These are phyloP conservation scores for Fusarium continuum DNA, from an alignment of 2,329 filamentous ascomycete genomes.

Conservation along the genomic window DNA sequence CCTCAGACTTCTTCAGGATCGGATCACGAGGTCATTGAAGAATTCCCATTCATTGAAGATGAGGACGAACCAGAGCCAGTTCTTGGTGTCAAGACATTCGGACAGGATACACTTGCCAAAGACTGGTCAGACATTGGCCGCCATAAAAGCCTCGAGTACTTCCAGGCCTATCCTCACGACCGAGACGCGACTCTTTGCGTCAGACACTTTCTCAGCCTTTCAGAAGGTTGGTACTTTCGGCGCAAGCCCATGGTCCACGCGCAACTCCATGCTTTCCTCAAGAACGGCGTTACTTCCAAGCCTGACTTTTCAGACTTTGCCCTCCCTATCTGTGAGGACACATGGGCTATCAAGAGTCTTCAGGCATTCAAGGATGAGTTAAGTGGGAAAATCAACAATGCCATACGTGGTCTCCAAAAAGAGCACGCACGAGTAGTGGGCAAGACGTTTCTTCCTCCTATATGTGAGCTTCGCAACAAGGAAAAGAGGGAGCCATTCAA, in stretches of 20 bases:
- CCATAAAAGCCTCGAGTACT: conserved; percentile 14
- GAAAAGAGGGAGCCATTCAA: background rate
- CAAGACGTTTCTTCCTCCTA: background rate
- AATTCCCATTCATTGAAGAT: background rate
- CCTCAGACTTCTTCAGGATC: background rate
- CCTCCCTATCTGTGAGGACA: conserved; percentile 14
- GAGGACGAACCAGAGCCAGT: background rate
- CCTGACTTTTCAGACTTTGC: conserved; percentile 14
- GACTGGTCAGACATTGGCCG: background rate
- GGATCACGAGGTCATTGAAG: background rate
- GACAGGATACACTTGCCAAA: background rate
- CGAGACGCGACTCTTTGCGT: conserved; percentile 25
- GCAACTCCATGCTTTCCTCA: background rate
- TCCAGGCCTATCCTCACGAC: conserved; percentile 34
- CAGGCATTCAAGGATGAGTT: conserved; percentile 3
- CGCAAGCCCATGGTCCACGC: background rate
- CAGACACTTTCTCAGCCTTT: conserved; percentile 20
- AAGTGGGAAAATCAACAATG: background rate
- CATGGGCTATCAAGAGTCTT: conserved; percentile 5
- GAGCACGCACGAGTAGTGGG: background rate
- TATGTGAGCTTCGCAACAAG: conserved; percentile 8
- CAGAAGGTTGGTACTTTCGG: conserved; percentile 21
- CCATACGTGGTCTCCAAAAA: background rate
- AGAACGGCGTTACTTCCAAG: background rate
- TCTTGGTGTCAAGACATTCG: conserved; percentile 8